Conservation (phyloP, 352 stramenopile species). For the Globisporangium middletonii region DNA sequence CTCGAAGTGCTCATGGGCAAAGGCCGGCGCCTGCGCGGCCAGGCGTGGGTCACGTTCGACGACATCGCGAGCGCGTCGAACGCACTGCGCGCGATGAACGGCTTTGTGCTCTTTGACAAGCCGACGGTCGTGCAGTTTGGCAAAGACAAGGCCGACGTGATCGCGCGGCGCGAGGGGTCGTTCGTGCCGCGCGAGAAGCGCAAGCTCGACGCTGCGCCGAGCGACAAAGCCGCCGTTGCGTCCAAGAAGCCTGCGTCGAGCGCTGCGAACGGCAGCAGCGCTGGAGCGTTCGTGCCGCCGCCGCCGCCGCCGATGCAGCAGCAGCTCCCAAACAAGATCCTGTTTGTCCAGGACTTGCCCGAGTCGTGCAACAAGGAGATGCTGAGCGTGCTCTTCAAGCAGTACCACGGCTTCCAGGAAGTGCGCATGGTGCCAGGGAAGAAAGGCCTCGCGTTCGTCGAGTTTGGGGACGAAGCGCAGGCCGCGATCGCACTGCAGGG, state of each 20-base stretch:
- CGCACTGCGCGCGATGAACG: conserved; percentile 84
- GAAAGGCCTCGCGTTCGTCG: conserved; percentile 93
- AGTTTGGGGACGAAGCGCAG: conserved; percentile 90
- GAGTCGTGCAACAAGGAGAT: conserved; percentile 95
- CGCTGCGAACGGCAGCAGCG: conserved; percentile 25
- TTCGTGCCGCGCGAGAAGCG: conserved; percentile 80
- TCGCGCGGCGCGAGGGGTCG: conserved; percentile 59
- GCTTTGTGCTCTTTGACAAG: conserved; percentile 87
- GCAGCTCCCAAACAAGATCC: conserved; percentile 86
- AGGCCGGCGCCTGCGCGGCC: conserved; percentile 77
- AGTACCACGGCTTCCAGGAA: conserved; percentile 96
- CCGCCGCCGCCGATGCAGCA: conserved; percentile 41
- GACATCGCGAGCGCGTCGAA: conserved; percentile 85
- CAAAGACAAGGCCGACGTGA: conserved; percentile 82
- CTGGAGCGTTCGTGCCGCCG: conserved; percentile 20
- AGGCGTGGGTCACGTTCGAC: conserved; percentile 92
- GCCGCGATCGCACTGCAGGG: conserved; percentile 75
- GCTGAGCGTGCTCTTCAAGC: conserved; percentile 95
- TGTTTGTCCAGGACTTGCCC: conserved; percentile 92
- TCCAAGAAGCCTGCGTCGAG: conserved; percentile 22
- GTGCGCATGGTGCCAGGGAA: conserved; percentile 93
- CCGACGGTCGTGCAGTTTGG: conserved; percentile 75
- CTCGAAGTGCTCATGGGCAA: conserved; percentile 87
- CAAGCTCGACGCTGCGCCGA: conserved; percentile 53
- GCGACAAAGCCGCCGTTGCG: conserved; percentile 7